Evolutionary conservation across 1,284 basidiomycete species (phyloP), one percentile per base, ranked within the genome.

Genomic region (Earliella scabrosa): DNA sequence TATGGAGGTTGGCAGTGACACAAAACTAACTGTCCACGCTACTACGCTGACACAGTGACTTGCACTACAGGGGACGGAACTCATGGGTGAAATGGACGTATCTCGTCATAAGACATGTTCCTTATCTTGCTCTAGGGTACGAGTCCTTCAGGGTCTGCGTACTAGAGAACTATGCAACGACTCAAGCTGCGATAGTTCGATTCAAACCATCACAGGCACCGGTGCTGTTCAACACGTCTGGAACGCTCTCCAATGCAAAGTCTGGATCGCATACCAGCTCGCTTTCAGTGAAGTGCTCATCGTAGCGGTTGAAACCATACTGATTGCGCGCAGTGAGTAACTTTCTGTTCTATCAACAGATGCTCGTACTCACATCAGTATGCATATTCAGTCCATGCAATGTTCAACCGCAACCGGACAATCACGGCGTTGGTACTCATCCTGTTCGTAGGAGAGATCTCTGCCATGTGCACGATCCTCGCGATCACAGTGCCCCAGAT

Each of bases 291-390:
- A 61, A 21, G 50, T 43, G 18, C 48, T 64, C 39, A 59, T 45
- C 9, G 27, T 61, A 16, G 53, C 41, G 3, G 63, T 64, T 10
- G 60, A 64, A 23, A 45, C 54, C 21, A 36, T 61, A 13, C 45
- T 64, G 2, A 61, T 64, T 21, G 36, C 59, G 8, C 56, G 60
- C 7, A 40, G 63, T 64, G 20, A 21, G 63, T 52, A n/a, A n/a
- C 31, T 7, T 8, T 31, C 41, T 4, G n/a, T 27, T 34, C 21
- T 20, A 32, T 45, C 21, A 16, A 16, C 2, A 24, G 8, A 26
- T 29, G 14, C 5, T 23, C 27, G 11, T 13, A 23, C 18, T 44
- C 9, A 40, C n/a, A 18, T 27, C 26, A n/a, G n/a, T n/a, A 11
- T 20, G 16, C 18, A 16, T 13, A 39, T 45, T 24, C 45, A 63